A percentile compares a stretch with the other conserved stretches of the same genome.
phyloP scores from a whole-genome alignment of 257 asterid genomes.

The Jacaranda copaia region DNA sequence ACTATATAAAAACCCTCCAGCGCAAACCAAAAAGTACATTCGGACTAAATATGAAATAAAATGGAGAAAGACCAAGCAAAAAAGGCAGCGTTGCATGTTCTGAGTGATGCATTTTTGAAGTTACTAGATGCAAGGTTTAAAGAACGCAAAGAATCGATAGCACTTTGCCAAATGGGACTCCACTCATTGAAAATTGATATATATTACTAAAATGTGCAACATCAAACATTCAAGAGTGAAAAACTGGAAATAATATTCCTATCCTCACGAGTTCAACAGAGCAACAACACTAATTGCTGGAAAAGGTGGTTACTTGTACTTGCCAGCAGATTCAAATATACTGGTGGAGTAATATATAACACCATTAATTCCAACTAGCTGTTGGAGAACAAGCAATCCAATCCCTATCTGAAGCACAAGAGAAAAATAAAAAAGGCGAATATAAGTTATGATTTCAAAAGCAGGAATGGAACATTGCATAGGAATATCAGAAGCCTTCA shows the following conservation, averaged over 20 bases:
- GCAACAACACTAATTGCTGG: neutral
- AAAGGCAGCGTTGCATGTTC: too few relatives aligned
- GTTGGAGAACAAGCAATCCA: slow-evolving; percentile 71
- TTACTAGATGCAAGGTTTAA: too few relatives aligned
- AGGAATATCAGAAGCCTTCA: slow-evolving; percentile 9
- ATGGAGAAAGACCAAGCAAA: too few relatives aligned
- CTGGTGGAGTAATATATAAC: slow-evolving; percentile 67
- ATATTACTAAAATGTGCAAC: too few relatives aligned
- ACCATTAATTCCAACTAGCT: slow-evolving; percentile 75
- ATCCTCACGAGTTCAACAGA: neutral
- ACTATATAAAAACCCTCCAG: slow-evolving; percentile 32
- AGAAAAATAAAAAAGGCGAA: neutral
- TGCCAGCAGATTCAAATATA: slow-evolving; percentile 77
- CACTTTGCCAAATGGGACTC: too few relatives aligned
- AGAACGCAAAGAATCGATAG: too few relatives aligned
- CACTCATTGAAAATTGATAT: too few relatives aligned
- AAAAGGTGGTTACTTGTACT: slow-evolving; percentile 28
- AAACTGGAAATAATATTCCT: too few relatives aligned
- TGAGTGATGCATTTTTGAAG: too few relatives aligned
- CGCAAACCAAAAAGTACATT: slow-evolving; percentile 18
- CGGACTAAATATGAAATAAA: neutral
- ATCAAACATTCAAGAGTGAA: too few relatives aligned
- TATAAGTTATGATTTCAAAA: neutral
- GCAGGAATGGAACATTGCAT: neutral
- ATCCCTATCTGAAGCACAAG: slow-evolving; percentile 58